Conservation (phyloP, 768 basidiomycete genomes). For the Rhizopogon vesiculosus region DNA sequence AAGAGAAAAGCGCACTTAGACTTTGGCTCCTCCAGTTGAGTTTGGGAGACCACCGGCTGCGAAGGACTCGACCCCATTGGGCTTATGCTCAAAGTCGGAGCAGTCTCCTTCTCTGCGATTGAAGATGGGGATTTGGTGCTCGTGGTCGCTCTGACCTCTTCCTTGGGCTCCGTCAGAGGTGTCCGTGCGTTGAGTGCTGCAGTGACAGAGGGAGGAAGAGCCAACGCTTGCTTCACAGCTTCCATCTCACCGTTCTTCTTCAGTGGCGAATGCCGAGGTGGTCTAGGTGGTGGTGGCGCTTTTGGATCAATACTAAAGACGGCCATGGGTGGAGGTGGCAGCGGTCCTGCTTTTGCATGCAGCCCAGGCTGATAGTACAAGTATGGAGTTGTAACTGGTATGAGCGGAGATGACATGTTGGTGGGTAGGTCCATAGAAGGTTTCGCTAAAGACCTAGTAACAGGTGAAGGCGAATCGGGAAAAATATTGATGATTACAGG, state of each 20-base stretch:
- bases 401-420: conserved; percentile 18
- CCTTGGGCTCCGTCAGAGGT: not conserved
- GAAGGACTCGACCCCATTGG: not conserved
- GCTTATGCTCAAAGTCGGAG: not conserved
- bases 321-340: conserved; percentile 65
- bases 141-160: not conserved
- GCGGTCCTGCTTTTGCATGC: conserved; percentile 69
- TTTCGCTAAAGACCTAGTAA: not conserved
- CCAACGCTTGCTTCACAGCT: conserved; percentile 53
- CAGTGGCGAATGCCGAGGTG: conserved; percentile 56
- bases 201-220: conserved; percentile 52
- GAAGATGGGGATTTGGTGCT: not conserved
- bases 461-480: conserved; percentile 25
- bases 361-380: conserved; percentile 62
- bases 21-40: not conserved
- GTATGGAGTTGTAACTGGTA: conserved; percentile 34
- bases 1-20: not conserved
- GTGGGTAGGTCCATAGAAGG: conserved; percentile 14
- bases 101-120: not conserved
- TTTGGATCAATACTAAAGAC: conserved; percentile 42
- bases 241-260: conserved; percentile 47
- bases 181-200: conserved; percentile 29
- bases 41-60: not conserved
- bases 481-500: conserved; percentile 53
- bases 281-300: conserved; percentile 53